Base-by-base conservation (phyloP, 306 rosid genomes). In the Pyrus bretschneideri region DNA sequence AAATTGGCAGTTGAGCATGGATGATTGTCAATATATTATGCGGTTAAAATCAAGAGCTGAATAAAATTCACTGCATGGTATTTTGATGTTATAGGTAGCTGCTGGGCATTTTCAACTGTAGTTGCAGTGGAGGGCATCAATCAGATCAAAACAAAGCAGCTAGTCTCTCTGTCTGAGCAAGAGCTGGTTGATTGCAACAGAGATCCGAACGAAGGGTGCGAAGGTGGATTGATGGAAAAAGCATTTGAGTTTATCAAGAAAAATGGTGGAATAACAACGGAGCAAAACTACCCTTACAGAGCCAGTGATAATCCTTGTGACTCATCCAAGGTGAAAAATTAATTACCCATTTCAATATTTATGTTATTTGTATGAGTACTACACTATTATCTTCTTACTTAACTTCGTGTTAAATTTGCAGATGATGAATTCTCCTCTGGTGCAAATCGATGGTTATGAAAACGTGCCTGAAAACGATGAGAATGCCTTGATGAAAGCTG, bases 31-130 rank as follows among this genome's bases (percentile, higher is more conserved):
- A 5, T 15, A 49, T 5, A 49, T 49, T 15, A 49, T 15, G 55
- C 55, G 55, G 21, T 61, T 30, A 29, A 61, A 27, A 61, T 61
- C 66, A 27, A 27, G 38, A 61, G 66, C 5, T 27, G 9, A 76
- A 25, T 45, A 49, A 70, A 70, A 52, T 71, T n/a, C 11, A 38
- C 73, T 15, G 12, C 45, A 69, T 5, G 33, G 33, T 21, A 2
- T 63, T 45, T 13, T 35, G 29, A 12, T 61, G 33, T 69, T 73
- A 11, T 38, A 81, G 89, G 89, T 38, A 81, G 89, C 68, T 88
- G 89, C 73, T 86, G 88, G 87, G 92, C 88, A 9, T 88, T 88
- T 73, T 86, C 90, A 35, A 51, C 84, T 3, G 84, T 84, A 19
- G 89, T 77, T 38, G 84, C 87, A 61, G 81, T 70, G 30, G 92